Evolutionary conservation across 495 filamentous ascomycete species (phyloP).

Genomic region (Penicillium canescens): DNA sequence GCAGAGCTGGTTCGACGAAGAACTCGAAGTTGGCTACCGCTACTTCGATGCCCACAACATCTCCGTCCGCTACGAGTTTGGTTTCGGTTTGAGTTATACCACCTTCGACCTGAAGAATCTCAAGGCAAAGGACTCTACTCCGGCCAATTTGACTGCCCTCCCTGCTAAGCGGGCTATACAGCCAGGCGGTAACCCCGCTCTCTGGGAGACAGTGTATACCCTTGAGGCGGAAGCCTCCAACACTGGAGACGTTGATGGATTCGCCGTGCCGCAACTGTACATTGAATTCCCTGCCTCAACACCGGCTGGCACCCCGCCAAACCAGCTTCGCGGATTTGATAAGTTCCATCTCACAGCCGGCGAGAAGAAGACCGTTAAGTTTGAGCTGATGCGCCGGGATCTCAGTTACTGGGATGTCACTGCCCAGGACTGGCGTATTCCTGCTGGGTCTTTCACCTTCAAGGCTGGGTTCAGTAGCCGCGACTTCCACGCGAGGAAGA

Average conservation of each 20-base stretch:
- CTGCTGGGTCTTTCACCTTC: slow-evolving; percentile 30
- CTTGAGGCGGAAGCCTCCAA: slow-evolving; percentile 56
- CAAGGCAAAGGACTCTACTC: slow-evolving; percentile 13
- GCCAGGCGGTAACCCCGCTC: slow-evolving; percentile 53
- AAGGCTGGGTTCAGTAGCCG: slow-evolving; percentile 24
- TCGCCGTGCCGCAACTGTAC: slow-evolving; percentile 65
- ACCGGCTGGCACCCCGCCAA: slow-evolving; percentile 13
- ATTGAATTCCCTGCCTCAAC: slow-evolving; percentile 50
- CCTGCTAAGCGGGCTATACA: too few relatives aligned
- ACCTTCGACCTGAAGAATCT: slow-evolving; percentile 56
- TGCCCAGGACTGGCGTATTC: slow-evolving; percentile 74
- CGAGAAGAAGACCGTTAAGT: slow-evolving; percentile 53
- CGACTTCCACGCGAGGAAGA: slow-evolving; percentile 10
- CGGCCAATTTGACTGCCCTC: too few relatives aligned
- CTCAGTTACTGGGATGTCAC: slow-evolving; percentile 72
- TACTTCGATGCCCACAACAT: slow-evolving; percentile 63
- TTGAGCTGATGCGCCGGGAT: slow-evolving; percentile 70
- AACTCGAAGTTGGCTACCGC: slow-evolving; percentile 66
- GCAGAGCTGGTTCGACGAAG: slow-evolving; percentile 63
- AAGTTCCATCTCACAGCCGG: slow-evolving; percentile 62
- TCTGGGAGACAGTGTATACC: slow-evolving; percentile 55
- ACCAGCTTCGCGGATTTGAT: slow-evolving; percentile 70
- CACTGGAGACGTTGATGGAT: slow-evolving; percentile 47
- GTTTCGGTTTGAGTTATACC: slow-evolving; percentile 67
- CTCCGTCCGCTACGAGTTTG: slow-evolving; percentile 63